These are phyloP conservation scores for Glonium stellatum DNA, from an alignment of 495 filamentous ascomycete species.

Conservation along the genomic window DNA sequence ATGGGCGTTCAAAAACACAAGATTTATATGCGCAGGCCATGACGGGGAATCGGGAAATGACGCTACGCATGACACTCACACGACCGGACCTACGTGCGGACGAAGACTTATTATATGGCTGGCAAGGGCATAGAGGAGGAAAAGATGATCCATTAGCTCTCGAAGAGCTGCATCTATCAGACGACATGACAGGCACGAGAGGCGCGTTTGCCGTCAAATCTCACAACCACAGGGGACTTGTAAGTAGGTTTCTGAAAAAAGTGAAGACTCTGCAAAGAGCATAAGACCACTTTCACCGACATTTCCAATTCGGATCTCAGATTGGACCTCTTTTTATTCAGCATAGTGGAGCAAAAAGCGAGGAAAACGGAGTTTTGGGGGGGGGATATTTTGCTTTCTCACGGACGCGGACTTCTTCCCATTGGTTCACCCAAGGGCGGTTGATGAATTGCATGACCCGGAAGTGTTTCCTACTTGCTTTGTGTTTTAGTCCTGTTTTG, in stretches of 20 bases:
- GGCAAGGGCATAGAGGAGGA: constrained; percentile 28
- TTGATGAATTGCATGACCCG: constrained; percentile 2
- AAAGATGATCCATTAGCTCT: constrained; percentile 49
- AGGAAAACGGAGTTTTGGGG: not conserved
- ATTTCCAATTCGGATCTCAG: not conserved
- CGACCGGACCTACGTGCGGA: constrained; percentile 72
- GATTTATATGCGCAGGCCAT: not conserved
- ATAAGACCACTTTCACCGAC: not conserved
- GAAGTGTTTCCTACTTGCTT: not conserved
- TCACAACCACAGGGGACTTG: constrained; percentile 17
- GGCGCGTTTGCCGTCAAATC: constrained; percentile 37
- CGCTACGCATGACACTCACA: constrained; percentile 87
- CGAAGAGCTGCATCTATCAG: constrained; percentile 43
- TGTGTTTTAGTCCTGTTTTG: constrained; percentile 4
- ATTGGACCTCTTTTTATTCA: not conserved
- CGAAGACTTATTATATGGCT: constrained; percentile 57
- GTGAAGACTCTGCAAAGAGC: constrained; percentile 6
- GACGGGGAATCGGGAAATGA: constrained; percentile 73
- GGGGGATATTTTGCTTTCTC: not conserved
- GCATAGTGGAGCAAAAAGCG: not conserved
- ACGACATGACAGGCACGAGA: constrained; percentile 39
- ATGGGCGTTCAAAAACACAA: constrained; percentile 31
- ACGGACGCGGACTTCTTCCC: not conserved
- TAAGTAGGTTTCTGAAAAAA: constrained; percentile 22
- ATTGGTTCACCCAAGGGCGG: not conserved